A percentile compares a stretch with the other conserved stretches of the same genome.
Evolutionary conservation across 2,329 filamentous ascomycete species (phyloP).

Genomic region (Diaporthe citriasiana): DNA sequence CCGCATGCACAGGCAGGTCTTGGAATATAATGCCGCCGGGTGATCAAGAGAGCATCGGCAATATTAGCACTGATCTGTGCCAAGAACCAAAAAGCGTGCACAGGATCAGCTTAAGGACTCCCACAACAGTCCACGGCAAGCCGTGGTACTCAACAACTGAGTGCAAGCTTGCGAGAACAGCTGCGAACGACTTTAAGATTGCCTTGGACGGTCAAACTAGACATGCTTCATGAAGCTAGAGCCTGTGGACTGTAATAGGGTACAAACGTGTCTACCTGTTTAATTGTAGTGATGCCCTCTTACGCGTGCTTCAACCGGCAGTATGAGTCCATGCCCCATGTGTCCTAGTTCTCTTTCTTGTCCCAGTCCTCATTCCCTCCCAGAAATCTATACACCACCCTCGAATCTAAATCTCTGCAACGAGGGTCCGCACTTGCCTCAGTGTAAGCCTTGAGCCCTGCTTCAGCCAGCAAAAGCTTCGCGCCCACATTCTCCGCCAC

Average conservation of each 20-base stretch:
- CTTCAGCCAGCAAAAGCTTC: constrained; percentile 62
- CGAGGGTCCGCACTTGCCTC: constrained; percentile 63
- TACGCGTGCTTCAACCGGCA: neutral
- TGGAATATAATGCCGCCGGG: constrained; percentile 23
- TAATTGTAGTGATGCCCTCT: neutral
- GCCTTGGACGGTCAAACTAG: neutral
- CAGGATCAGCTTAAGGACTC: too few relatives aligned
- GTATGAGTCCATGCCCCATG: neutral
- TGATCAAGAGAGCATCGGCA: neutral
- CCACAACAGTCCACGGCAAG: neutral
- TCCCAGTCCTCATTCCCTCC: constrained; percentile 67
- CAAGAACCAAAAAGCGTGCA: neutral
- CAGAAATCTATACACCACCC: constrained; percentile 70
- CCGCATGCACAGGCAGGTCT: constrained; percentile 8
- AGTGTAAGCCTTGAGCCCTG: constrained; percentile 65
- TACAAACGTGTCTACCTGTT: neutral
- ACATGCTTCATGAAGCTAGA: neutral
- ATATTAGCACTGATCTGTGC: neutral
- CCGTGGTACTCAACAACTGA: neutral
- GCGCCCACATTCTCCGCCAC: constrained; percentile 67
- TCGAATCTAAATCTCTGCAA: constrained; percentile 68
- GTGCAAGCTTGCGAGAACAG: neutral
- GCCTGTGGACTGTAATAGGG: neutral
- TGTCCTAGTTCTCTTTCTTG: constrained; percentile 9
- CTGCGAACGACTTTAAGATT: neutral